Base-by-base conservation (phyloP, 176 grass and related monocot genomes). In the Phyllostachys edulis region DNA sequence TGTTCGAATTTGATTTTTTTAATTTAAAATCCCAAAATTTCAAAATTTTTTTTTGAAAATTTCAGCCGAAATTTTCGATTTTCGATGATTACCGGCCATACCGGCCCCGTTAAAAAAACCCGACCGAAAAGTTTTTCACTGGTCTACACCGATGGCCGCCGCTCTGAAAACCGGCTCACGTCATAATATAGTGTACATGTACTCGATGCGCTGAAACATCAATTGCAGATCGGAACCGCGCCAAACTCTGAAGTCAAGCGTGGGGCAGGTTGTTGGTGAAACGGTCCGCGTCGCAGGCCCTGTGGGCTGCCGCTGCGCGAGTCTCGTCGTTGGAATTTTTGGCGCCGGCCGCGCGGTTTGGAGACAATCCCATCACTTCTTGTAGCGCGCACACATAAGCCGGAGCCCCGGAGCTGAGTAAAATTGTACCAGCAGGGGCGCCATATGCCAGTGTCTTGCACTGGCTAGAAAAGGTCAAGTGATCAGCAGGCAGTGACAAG, bases 161-260 rank as follows among this genome's bases (percentile, higher is more conserved):
- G 44, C 11, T 46, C 0, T 47, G 2, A 55, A 55, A 55, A 21
- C 51, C 6, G 0, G 17, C 51, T 54, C 51, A 20, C 51, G 20
- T 20, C 51, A 21, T 8, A 55, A 8, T 55, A 55, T 21, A 7
- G 29, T 29, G 17, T 20, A 20, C 17, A 2, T 42, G 15, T 6
- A 11, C 9, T 26, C 24, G 40, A 71, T 71, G 0, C 55, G 54
- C 75, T 85, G 66, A 79, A 51, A 79, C 20, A 29, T 49, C 55
- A 4, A 59, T 59, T 64, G 8, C 1, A 64, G 23, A 36, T 1
- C 8, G 20, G 70, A 41, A 40, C 71, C 60, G 9, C 46, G 61
- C 71, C 82, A 84, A 67, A 42, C n/a, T 76, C 61, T 45, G 4
- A 84, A 75, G 71, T 76, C 82, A 84, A 76, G 74, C 21, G 71